A percentile compares a stretch with the other conserved stretches of the same genome.
Conservation (phyloP, 1,284 basidiomycete genomes). For the Ganoderma sinense region DNA sequence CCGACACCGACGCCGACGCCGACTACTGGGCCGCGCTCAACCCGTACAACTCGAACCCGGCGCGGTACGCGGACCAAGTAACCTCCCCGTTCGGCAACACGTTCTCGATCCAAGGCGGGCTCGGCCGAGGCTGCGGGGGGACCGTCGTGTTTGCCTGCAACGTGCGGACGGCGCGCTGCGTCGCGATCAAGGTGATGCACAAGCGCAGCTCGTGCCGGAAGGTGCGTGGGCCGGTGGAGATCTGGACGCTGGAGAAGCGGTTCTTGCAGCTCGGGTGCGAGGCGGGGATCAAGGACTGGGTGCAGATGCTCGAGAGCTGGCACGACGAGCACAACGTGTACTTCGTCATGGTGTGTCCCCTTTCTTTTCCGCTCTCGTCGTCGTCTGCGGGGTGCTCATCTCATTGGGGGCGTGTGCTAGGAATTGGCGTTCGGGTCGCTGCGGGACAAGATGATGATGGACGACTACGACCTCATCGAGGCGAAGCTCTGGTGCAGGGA, state of each 20-base stretch:
- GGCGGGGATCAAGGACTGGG: constrained; percentile 7
- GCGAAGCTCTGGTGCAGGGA: constrained; percentile 18
- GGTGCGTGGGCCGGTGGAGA: constrained; percentile 5
- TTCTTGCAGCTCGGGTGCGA: constrained; percentile 17
- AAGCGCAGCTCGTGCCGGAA: constrained; percentile 27
- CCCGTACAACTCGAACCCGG: constrained; percentile 3
- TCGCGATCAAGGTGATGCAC: constrained; percentile 36
- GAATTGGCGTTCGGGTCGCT: constrained; percentile 14
- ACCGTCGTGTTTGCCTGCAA: constrained; percentile 27
- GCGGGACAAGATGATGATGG: constrained; percentile 6
- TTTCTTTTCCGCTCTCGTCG: too few species aligned
- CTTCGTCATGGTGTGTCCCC: constrained; percentile 34
- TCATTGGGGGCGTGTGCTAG: constrained; percentile 3
- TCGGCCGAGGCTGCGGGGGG: too few species aligned
- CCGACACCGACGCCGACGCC: neutral
- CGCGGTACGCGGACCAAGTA: constrained; percentile 9
- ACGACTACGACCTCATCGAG: neutral
- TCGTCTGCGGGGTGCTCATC: neutral
- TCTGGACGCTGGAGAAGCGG: constrained; percentile 16
- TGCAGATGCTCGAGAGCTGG: constrained; percentile 28
- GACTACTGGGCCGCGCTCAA: neutral
- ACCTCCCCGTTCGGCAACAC: neutral
- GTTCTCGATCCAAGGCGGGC: constrained; percentile 26
- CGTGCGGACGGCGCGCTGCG: neutral
- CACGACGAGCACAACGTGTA: constrained; percentile 32